phyloP scores from a whole-genome alignment of 2,329 filamentous ascomycete species.

The Zalaria sp. region DNA sequence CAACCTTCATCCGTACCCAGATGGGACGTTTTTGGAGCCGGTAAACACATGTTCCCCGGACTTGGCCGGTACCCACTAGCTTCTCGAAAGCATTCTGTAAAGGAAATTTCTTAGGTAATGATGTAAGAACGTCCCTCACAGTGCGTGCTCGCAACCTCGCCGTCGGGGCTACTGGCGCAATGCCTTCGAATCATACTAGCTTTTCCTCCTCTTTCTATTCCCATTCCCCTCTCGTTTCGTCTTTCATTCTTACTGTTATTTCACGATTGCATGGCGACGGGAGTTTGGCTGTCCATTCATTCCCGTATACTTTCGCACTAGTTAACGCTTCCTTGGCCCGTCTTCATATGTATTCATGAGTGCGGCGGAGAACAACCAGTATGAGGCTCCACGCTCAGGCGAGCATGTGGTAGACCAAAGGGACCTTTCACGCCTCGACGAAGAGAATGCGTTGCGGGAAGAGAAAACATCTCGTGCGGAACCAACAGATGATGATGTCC shows the following conservation, averaged over 20 bases:
- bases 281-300: too few species aligned
- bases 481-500: conserved; percentile 4
- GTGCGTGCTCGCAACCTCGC: too few species aligned
- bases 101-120: neutral
- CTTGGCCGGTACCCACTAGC: neutral
- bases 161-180: neutral
- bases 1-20: too few species aligned
- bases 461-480: conserved; percentile 1
- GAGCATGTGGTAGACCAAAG: too few species aligned
- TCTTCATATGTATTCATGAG: too few species aligned
- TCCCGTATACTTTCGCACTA: too few species aligned
- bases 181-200: neutral
- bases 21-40: too few species aligned
- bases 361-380: too few species aligned
- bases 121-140: neutral
- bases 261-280: too few species aligned
- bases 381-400: too few species aligned
- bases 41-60: too few species aligned
- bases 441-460: neutral
- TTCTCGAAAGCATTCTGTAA: neutral
- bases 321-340: too few species aligned
- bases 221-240: neutral
- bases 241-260: neutral
- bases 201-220: neutral
- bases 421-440: neutral